Evolutionary conservation across 2,329 filamentous ascomycete genomes (phyloP), one percentile per base, ranked within the genome.

Genomic region (Cryphonectria radicalis): DNA sequence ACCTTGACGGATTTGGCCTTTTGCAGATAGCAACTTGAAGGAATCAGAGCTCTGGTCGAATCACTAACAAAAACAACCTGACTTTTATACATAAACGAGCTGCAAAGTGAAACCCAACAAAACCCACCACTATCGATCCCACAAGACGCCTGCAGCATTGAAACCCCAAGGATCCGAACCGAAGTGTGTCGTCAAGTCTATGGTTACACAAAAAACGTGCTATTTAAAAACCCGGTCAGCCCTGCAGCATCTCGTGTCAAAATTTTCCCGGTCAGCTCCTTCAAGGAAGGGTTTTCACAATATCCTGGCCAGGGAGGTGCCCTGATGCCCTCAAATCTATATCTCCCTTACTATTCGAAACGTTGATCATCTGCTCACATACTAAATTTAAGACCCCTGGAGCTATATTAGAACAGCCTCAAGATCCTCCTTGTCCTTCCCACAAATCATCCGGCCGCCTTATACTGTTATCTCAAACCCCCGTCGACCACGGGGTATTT

Each of bases 261-360:
- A 25, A 7, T 37, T 50, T 60, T 43, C 28, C 60, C 68, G 60
- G 46, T 68, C 68, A 68, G 53, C 60, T 66, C 66, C 68, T 72
- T 67, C 60, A 37, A 42, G 60, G 63, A 67, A 67, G 28, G 32
- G 32, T 40, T 66, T 8, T 17, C 50, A 22, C 53, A 32, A 35
- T 28, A 37, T 40, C 17, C 14, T 50, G 55, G 35, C 32, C 65
- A 72, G 71, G 65, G 68, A 64, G 43, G 55, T 46, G 71, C 71
- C 68, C 68, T 69, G 53, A 35, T 65, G 40, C 28, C 10, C 32
- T 42, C 32, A 25, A 25, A 43, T n/a, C 53, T 37, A 37, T 59
- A 35, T 14, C 10, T 40, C 22, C 59, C 22, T 46, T 55, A 43
- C 42, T 53, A 25, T 69, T 53, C 53, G 13, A 57, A 65, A 66